Percentiles rank a stretch among this genome's conserved stretches.
Evolutionary conservation across 2,329 filamentous ascomycete species (phyloP).

Genomic region (Leptographium galeiforme): DNA sequence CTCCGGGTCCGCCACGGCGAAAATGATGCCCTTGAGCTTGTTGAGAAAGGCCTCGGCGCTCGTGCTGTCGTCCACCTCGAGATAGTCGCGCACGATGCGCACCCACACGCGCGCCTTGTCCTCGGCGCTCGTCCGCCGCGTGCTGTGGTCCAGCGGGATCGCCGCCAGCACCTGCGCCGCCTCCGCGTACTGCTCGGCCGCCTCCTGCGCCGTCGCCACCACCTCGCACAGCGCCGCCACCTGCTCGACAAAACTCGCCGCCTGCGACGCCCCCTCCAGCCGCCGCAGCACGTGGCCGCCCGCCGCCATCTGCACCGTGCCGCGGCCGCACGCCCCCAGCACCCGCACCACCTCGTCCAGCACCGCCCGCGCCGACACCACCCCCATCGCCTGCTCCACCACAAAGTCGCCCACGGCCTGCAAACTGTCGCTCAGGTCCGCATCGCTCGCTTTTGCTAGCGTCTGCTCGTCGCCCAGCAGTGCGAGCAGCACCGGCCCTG

Average conservation of each 20-base stretch:
- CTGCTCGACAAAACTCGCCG: constrained; percentile 71
- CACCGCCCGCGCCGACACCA: constrained; percentile 16
- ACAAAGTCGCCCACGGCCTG: constrained; percentile 13
- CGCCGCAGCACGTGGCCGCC: constrained; percentile 59
- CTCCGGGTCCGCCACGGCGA: constrained; percentile 59
- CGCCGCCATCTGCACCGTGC: constrained; percentile 60
- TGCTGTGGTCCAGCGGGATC: constrained; percentile 80
- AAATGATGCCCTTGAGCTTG: constrained; percentile 86
- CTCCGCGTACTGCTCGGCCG: constrained; percentile 62
- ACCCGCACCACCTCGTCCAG: constrained; percentile 21
- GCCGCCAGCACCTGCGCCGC: constrained; percentile 69
- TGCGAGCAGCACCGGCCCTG: constrained; percentile 10
- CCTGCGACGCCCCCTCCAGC: constrained; percentile 37
- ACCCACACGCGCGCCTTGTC: constrained; percentile 82
- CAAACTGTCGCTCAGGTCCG: constrained; percentile 12
- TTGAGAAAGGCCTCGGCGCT: constrained; percentile 79
- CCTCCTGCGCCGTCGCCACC: constrained; percentile 72
- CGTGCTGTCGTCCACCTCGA: constrained; percentile 86
- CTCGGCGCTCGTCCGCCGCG: constrained; percentile 68
- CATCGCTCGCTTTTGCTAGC: constrained; percentile 8
- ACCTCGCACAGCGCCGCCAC: constrained; percentile 66
- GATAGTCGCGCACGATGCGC: constrained; percentile 82
- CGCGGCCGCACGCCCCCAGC: constrained; percentile 46
- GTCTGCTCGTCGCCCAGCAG: constrained; percentile 14
- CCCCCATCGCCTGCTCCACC: constrained; percentile 13